Percentiles rank a stretch among this genome's conserved stretches.
Conservation (phyloP, 192 early-diverging fungal species). For the Gamsiella multidivaricata region DNA sequence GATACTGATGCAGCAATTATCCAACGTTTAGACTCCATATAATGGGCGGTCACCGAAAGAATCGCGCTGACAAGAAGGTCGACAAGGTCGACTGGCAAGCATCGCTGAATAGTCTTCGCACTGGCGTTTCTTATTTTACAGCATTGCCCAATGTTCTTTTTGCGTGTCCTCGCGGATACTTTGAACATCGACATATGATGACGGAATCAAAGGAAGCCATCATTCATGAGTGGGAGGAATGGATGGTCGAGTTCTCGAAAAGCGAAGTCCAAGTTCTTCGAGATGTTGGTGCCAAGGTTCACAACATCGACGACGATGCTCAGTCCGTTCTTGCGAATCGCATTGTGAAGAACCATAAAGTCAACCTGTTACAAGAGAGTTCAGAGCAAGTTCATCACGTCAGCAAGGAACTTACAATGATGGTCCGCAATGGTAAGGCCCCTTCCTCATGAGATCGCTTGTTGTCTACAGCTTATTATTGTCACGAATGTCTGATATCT, state of each 20-base stretch:
- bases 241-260: conserved; percentile 10
- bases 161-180: conserved; percentile 27
- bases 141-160: conserved; percentile 8
- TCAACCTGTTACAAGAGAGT: conserved; percentile 14
- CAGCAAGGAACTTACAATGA: conserved; percentile 31
- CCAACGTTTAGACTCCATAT: conserved; percentile 17
- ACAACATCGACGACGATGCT: conserved; percentile 28
- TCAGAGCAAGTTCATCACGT: conserved; percentile 27
- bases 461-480: too few species aligned
- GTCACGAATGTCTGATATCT: too few species aligned
- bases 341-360: conserved; percentile 29
- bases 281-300: conserved; percentile 15
- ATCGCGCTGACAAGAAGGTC: conserved; percentile 4
- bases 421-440: too few species aligned
- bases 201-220: conserved; percentile 17
- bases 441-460: too few species aligned
- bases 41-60: conserved; percentile 5
- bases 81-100: conserved; percentile 27
- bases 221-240: conserved; percentile 24
- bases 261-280: conserved; percentile 19
- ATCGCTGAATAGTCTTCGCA: conserved; percentile 10
- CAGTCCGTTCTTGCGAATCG: conserved; percentile 24
- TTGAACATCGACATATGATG: conserved; percentile 27
- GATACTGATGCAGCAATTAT: conserved; percentile 7
- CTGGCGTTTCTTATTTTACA: conserved; percentile 23